Evolutionary conservation across 2,329 filamentous ascomycete species (phyloP).

Genomic region (Cladophialophora yegresii): DNA sequence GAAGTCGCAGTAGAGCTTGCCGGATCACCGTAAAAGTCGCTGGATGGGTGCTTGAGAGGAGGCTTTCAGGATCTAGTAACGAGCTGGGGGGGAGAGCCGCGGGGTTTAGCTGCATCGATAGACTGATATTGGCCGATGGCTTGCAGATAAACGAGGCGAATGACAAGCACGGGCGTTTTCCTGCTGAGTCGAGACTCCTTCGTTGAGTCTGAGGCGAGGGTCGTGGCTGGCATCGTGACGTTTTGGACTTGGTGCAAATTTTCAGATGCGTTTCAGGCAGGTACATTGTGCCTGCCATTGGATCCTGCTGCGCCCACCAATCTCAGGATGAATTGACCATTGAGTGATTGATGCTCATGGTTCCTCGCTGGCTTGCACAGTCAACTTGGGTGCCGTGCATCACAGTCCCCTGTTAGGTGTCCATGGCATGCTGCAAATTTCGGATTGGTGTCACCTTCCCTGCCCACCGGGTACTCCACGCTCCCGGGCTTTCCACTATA

Average conservation of each 20-base stretch:
- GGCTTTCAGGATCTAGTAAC: background rate
- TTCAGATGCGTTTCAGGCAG: background rate
- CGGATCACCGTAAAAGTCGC: background rate
- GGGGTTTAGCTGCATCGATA: background rate
- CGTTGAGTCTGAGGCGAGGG: background rate
- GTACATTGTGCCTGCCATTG: background rate
- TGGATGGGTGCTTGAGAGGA: conserved; percentile 2
- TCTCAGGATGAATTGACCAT: background rate
- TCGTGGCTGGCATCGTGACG: background rate
- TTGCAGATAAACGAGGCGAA: background rate
- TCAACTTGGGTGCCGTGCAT: background rate
- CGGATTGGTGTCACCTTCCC: conserved; percentile 4
- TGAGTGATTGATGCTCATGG: background rate
- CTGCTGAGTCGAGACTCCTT: conserved; percentile 1
- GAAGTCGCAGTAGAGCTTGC: background rate
- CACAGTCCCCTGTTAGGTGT: background rate
- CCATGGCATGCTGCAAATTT: background rate
- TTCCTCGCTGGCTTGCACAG: background rate
- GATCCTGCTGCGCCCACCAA: background rate
- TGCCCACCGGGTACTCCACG: background rate
- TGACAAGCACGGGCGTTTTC: background rate
- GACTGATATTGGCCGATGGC: background rate
- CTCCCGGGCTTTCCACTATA: background rate
- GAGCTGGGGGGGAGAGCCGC: background rate
- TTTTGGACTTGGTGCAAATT: background rate